Percentiles rank a stretch among this genome's conserved stretches.
phyloP scores from a whole-genome alignment of 441 rosid species.

The Viola pubescens region DNA sequence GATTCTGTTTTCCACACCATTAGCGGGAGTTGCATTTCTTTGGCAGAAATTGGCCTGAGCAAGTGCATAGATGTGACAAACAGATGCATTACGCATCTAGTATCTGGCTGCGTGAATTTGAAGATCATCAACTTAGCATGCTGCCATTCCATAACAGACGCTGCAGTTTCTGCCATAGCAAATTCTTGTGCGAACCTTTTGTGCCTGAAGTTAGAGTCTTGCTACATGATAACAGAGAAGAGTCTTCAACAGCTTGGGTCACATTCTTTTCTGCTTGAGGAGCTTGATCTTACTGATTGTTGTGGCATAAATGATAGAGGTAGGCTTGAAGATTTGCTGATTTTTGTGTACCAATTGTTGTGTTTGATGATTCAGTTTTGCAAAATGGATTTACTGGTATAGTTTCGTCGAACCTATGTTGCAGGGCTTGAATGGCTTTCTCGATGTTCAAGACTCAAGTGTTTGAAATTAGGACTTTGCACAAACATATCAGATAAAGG shows the following conservation, averaged over 20 bases:
- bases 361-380: not conserved
- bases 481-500: constrained; percentile 61
- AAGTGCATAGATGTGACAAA: constrained; percentile 64
- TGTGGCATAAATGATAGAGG: constrained; percentile 62
- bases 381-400: not conserved
- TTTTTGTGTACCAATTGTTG: not conserved
- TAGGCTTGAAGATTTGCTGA: constrained; percentile 16
- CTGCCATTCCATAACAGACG: constrained; percentile 61
- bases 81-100: constrained; percentile 50
- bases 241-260: constrained; percentile 66
- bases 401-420: constrained; percentile 5
- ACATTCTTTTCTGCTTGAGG: constrained; percentile 50
- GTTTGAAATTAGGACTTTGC: constrained; percentile 78
- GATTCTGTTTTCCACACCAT: constrained; percentile 40
- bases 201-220: constrained; percentile 72
- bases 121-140: constrained; percentile 56
- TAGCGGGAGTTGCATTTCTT: constrained; percentile 43
- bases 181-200: constrained; percentile 52
- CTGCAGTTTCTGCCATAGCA: constrained; percentile 63
- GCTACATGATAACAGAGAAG: constrained; percentile 71
- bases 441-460: constrained; percentile 49
- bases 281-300: constrained; percentile 88
- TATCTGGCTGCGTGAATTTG: constrained; percentile 49
- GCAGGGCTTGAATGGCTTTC: constrained; percentile 74
- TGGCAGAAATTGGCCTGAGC: constrained; percentile 65